Evolutionary conservation across 2,329 filamentous ascomycete genomes (phyloP), one percentile per base, ranked within the genome.

Genomic region (Ascochyta clinopodiicola): DNA sequence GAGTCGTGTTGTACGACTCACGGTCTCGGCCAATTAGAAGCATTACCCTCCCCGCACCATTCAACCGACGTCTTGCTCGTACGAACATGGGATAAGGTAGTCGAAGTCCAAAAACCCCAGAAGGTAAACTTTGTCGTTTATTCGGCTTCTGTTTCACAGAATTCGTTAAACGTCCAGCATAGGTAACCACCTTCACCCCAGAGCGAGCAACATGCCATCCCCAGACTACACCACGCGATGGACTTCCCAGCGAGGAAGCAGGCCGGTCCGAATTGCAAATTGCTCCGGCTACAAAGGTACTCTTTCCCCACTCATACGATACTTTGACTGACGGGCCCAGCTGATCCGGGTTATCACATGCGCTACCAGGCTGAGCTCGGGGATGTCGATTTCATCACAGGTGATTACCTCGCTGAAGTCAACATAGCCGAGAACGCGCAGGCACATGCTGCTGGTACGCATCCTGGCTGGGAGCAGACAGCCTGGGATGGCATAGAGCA

Each of bases 401-500:
- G 76, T 3, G 76, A 79, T 56, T 79, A 77, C 62, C 68, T 78
- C 1, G 75, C 75, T 2, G 77, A 80, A 63, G 74, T 79, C 51
- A 81, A 81, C 44, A 68, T 81, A 17, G 79, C 79, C 4, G 77
- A 80, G 40, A 79, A 81, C 54, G 77, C 78, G 0, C 69, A 78
- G 38, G 74, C 75, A 6, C 75, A 76, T 62, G 68, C 72, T 12
- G 64, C 64, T 8, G 78, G 78, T 2, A 66, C 75, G 29, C 78
- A 81, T 63, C 66, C 75, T 1, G 79, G 79, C 0, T 82, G 74
- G 61, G 78, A 80, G 51, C 73, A 76, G 32, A 81, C 78, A 27
- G 77, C 81, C 43, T 81, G 80, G 81, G 78, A 81, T 51, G 80
- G 79, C 1, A 69, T 82, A 22, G 68, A 78, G 57, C 67, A 79